Evolutionary conservation across 257 asterid species (phyloP), one percentile per base, ranked within the genome.

Genomic region (Nicotiana undulata): DNA sequence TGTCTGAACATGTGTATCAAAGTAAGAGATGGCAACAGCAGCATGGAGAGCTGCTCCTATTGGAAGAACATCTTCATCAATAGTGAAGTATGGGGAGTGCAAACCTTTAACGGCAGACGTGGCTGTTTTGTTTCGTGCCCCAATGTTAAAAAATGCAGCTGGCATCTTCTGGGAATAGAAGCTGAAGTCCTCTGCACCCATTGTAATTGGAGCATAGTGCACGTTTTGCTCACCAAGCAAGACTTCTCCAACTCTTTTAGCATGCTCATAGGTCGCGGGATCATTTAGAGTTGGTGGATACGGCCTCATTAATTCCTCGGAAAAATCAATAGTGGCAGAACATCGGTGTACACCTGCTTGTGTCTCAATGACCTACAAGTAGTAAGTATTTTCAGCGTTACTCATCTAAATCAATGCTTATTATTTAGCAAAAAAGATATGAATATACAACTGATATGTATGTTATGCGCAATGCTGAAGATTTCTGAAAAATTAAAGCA

Each of bases 131-230:
- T 94, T 91, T 84, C 86, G 83, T 2, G 76, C 31, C 2, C 97
- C 97, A 3, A 93, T 89, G 52, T 24, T 10, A 61, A 88, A 93
- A 83, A 92, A 85, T 3, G 98, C 88, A 5, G 97, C 94, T 0
- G 92, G 83, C 78, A 88, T 86, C 81, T 88, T 92, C 82, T 90
- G 89, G 7, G 93, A 83, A 26, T 91, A 95, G 84, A 93, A 93
- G 80, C 98, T 88, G 92, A 95, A 95, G 82, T 95, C 98, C 87
- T 95, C 99, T 0, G 99, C 93, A 52, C 89, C 99, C 99, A 91
- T 90, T 0, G 53, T 37, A 82, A 82, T 79, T 0, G 83, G 77
- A 32, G 5, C 2, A 59, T 82, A 83, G 31, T 53, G 58, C 76
- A 95, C 93, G 2, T 86, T 83, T 0, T 81, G 5, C 81, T 88